Conservation (phyloP, 2,329 filamentous ascomycete genomes). For the Mariannaea sp. region DNA sequence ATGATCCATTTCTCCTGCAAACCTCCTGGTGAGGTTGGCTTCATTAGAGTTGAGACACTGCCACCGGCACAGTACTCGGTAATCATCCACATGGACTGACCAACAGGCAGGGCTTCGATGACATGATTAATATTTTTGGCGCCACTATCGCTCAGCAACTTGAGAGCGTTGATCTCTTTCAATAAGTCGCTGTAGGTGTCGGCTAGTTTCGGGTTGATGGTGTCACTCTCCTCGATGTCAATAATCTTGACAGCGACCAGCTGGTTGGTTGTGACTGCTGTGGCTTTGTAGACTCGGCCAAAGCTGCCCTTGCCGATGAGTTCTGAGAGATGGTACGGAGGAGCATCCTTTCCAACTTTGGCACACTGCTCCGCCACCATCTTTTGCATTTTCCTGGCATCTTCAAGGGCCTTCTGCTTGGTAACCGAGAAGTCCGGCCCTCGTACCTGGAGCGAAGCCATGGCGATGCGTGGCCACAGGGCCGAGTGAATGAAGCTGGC, state of each 20-base stretch:
- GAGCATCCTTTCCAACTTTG: slow-evolving; percentile 62
- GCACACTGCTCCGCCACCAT: slow-evolving; percentile 65
- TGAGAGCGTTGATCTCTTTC: slow-evolving; percentile 71
- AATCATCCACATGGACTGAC: slow-evolving; percentile 84
- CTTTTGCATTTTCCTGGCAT: slow-evolving; percentile 72
- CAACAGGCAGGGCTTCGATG: slow-evolving; percentile 77
- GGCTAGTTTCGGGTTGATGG: slow-evolving; percentile 65
- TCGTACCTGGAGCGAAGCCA: slow-evolving; percentile 50
- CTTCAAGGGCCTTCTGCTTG: slow-evolving; percentile 66
- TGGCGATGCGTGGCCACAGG: slow-evolving; percentile 29
- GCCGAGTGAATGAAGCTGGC: slow-evolving; percentile 8
- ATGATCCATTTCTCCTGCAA: slow-evolving; percentile 74
- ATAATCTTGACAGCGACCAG: slow-evolving; percentile 82
- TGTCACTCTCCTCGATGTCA: slow-evolving; percentile 79
- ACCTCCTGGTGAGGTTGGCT: slow-evolving; percentile 67
- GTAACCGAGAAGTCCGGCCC: slow-evolving; percentile 51
- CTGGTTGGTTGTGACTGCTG: slow-evolving; percentile 49
- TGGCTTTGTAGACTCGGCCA: slow-evolving; percentile 74
- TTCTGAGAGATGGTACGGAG: slow-evolving; percentile 70
- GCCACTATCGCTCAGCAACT: slow-evolving; percentile 73
- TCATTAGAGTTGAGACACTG: slow-evolving; percentile 76
- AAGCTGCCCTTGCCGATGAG: slow-evolving; percentile 77
- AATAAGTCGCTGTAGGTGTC: slow-evolving; percentile 72
- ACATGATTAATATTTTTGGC: slow-evolving; percentile 82
- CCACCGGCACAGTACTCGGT: slow-evolving; percentile 86